Evolutionary conservation across 306 rosid species (phyloP).

Genomic region (Cucumis hystrix): DNA sequence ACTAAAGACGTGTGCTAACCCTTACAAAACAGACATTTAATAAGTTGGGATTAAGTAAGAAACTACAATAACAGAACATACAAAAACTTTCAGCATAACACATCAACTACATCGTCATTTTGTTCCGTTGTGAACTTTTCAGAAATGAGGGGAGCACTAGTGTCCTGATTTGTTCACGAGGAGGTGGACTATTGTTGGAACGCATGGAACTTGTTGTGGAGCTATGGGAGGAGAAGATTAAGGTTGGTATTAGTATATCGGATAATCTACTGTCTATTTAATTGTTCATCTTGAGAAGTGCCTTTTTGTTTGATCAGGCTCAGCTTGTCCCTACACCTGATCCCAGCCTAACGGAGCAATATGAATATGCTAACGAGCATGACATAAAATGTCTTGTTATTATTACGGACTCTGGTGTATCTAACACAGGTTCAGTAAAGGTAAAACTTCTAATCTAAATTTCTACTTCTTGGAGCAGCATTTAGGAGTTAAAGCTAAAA

Average conservation of each 20-base stretch:
- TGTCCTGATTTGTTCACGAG: conserved; percentile 86
- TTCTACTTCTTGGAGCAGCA: not conserved
- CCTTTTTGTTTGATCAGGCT: conserved; percentile 44
- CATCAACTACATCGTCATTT: not conserved
- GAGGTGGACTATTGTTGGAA: conserved; percentile 75
- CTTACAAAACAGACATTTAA: no score
- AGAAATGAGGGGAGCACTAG: conserved; percentile 53
- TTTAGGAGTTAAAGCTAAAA: not conserved
- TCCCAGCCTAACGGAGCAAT: conserved; percentile 94
- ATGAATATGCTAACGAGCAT: conserved; percentile 85
- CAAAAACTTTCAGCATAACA: no score
- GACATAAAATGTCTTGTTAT: conserved; percentile 86
- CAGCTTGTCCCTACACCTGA: conserved; percentile 68
- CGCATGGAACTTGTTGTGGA: conserved; percentile 87
- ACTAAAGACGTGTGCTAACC: no score
- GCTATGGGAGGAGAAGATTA: conserved; percentile 77
- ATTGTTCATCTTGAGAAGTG: conserved; percentile 11
- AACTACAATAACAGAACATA: no score
- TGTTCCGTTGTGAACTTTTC: conserved; percentile 11
- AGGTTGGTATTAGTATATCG: conserved; percentile 31
- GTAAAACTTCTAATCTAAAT: conserved; percentile 20
- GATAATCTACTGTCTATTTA: not conserved
- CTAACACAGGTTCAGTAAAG: conserved; percentile 52
- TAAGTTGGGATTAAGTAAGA: no score
- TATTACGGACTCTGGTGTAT: conserved; percentile 53